These are phyloP conservation scores for Lanmaoa rubissima DNA, from an alignment of 768 basidiomycete species.

Conservation along the genomic window DNA sequence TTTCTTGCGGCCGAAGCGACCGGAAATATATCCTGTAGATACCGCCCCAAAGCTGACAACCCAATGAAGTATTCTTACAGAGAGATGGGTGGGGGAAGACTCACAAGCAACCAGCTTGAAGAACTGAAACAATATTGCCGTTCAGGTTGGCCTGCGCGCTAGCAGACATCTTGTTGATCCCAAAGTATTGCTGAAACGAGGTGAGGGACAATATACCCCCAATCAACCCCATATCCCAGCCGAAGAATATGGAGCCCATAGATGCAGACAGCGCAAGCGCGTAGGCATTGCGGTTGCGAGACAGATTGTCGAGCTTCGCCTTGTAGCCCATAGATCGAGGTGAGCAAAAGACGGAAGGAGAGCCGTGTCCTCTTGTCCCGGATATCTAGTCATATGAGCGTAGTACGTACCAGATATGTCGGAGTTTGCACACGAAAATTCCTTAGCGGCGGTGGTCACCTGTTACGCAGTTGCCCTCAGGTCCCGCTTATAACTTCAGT, in stretches of 20 bases:
- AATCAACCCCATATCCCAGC: slow-evolving; percentile 50
- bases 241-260: slow-evolving; percentile 49
- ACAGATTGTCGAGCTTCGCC: slow-evolving; percentile 22
- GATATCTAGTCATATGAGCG: not conserved
- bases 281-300: slow-evolving; percentile 45
- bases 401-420: not conserved
- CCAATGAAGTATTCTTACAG: not conserved
- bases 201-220: slow-evolving; percentile 46
- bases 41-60: slow-evolving; percentile 42
- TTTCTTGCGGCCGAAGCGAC: slow-evolving; percentile 45
- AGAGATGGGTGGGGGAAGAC: slow-evolving; percentile 10
- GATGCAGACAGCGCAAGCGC: slow-evolving; percentile 43
- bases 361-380: not conserved
- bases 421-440: not conserved
- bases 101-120: slow-evolving; percentile 51
- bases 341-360: not conserved
- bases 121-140: slow-evolving; percentile 52
- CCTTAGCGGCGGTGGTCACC: not conserved
- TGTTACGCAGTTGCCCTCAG: not conserved
- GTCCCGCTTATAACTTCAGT: not conserved
- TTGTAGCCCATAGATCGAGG: slow-evolving; percentile 26
- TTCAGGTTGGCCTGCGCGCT: slow-evolving; percentile 40
- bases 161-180: slow-evolving; percentile 38
- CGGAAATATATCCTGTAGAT: slow-evolving; percentile 39
- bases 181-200: slow-evolving; percentile 50